These are phyloP conservation scores for Pseudogymnoascus sp. DNA, from an alignment of 2,329 filamentous ascomycete species.

Conservation along the genomic window DNA sequence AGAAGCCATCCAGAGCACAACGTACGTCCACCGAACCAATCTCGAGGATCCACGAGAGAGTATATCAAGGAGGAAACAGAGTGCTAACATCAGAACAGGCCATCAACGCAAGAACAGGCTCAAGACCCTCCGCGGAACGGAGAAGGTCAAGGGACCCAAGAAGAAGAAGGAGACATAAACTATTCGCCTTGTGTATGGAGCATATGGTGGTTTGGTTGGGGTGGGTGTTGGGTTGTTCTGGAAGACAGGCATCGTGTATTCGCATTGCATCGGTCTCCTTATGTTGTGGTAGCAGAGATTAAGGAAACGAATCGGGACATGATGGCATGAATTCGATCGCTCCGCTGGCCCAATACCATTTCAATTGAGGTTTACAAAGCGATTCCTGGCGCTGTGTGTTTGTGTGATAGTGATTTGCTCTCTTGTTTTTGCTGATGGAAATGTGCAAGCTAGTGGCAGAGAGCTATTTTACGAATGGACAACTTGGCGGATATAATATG, in stretches of 20 bases:
- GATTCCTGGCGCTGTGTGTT: neutral
- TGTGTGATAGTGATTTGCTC: neutral
- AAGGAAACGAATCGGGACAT: conserved; percentile 15
- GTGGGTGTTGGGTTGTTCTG: conserved; percentile 25
- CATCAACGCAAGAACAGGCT: conserved; percentile 99
- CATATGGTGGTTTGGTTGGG: conserved; percentile 21
- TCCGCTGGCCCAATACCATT: conserved; percentile 14
- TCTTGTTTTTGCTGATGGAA: neutral
- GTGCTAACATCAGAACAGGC: conserved; percentile 52
- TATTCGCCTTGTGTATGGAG: conserved; percentile 24
- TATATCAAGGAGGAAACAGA: neutral
- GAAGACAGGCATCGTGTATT: conserved; percentile 25
- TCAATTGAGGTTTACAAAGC: conserved; percentile 13
- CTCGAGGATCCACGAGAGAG: neutral
- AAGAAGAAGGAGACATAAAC: conserved; percentile 90
- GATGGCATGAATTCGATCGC: conserved; percentile 15
- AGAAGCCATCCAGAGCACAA: conserved; percentile 97
- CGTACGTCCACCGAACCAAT: conserved; percentile 59
- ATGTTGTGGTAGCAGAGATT: conserved; percentile 11
- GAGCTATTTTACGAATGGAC: neutral
- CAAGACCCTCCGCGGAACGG: conserved; percentile 96
- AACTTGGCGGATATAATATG: neutral
- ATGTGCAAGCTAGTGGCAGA: neutral
- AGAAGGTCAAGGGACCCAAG: conserved; percentile 94
- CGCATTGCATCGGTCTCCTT: conserved; percentile 24